Conservation (phyloP, 2,329 filamentous ascomycete species). For the Hymenotorrendiella dingleyae region DNA sequence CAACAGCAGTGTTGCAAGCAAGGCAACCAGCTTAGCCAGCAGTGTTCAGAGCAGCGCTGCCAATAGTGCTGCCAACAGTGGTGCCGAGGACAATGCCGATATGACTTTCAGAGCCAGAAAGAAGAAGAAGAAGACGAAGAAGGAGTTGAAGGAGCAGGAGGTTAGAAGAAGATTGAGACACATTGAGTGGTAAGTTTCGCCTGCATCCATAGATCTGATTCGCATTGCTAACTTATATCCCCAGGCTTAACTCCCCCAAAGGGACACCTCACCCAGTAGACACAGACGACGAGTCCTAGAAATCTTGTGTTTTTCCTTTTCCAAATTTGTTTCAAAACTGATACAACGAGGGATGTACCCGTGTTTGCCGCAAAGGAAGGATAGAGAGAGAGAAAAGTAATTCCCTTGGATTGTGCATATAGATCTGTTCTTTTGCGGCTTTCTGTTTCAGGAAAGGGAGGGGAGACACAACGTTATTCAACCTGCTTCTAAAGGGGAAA, state of each 20-base stretch:
- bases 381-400: no score
- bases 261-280: slow-evolving; percentile 30
- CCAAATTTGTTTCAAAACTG: no score
- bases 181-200: slow-evolving; percentile 54
- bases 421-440: no score
- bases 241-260: slow-evolving; percentile 30
- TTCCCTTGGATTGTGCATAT: no score
- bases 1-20: slow-evolving; percentile 54
- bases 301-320: not conserved
- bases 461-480: no score
- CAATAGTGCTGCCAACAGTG: slow-evolving; percentile 67
- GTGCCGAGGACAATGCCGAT: slow-evolving; percentile 72
- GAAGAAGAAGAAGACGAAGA: slow-evolving; percentile 99
- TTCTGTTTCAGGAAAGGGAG: no score
- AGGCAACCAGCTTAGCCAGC: slow-evolving; percentile 47
- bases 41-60: slow-evolving; percentile 49
- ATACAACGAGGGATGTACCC: no score
- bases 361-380: no score
- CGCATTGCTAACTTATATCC: slow-evolving; percentile 4
- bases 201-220: slow-evolving; percentile 49
- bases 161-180: slow-evolving; percentile 81
- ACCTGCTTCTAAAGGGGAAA: no score
- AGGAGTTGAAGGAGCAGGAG: slow-evolving; percentile 91
- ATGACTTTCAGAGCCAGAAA: slow-evolving; percentile 86
- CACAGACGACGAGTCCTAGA: slow-evolving; percentile 26